Evolutionary conservation across 1,139 yeast species (phyloP), one percentile per base, ranked within the genome.

Genomic region (Sugiyamaella grinbergsii): DNA sequence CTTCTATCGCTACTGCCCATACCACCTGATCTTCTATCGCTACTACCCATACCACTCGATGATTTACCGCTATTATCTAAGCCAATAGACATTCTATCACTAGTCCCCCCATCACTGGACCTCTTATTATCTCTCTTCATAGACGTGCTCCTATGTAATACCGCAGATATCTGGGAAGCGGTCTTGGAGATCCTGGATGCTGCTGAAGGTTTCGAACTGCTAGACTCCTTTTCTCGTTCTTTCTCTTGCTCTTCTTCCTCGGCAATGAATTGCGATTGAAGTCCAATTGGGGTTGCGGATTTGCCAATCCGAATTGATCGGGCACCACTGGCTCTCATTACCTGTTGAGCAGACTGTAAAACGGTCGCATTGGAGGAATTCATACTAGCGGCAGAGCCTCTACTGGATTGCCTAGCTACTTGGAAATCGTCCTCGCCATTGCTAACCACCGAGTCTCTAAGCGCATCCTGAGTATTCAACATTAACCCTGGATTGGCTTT

Each of bases 271-370:
- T 59, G 55, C 11, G 54, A 49, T 29, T 59, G 62, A 23, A 59
- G 49, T 7, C 63, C 63, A 4, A 57, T 41, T 13, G 59, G 54
- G n/a, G 34, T 37, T 23, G 26, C 26, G 31, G 44, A 44, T 45
- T 53, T 58, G 44, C 61, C 61, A 13, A 60, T 57, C 16, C 64
- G 53, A 24, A 60, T 57, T 15, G 62, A 58, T 31, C 58, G 58
- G 8, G 62, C 63, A 4, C 52, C 47, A 29, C 54, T 54, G 24
- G 54, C 52, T 45, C 62, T 48, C 47, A 50, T 51, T 5, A 49
- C 40, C 19, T 56, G 54, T 49, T 55, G 55, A 5, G 60, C 61
- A 13, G 57, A 53, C 7, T 47, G 55, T 5, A 49, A 32, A 32
- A 39, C 45, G 5, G 47, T 37, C 8, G 44, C 42, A 7, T 43